Base-by-base conservation (phyloP, 441 rosid species). In the Omphalea diandra region DNA sequence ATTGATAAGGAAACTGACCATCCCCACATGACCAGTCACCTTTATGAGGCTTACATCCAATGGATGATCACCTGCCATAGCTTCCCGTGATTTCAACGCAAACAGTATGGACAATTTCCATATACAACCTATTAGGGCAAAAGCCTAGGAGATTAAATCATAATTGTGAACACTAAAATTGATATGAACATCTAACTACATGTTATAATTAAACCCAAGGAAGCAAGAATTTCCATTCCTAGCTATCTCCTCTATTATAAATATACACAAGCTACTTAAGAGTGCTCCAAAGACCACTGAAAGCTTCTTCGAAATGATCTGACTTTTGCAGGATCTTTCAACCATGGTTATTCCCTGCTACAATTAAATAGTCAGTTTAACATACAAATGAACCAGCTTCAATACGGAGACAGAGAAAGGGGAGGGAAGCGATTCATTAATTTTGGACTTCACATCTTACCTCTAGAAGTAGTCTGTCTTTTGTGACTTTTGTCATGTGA, bases 401-500 rank as follows among this genome's bases (percentile, higher is more conserved):
- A n/a, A n/a, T n/a, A n/a, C n/a, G n/a, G n/a, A n/a, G n/a, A n/a
- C 49, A 32, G 7, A 32, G 4, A 17, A 27, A 7, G n/a, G 15
- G 8, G 1, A 7, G 15, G 29, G n/a, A 33, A 56, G 14, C 12
- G 7, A 18, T 35, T 47, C 9, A 12, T 7, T n/a, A 68, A 29
- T 52, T 5, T 7, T 40, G 33, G 49, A 72, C 38, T 31, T 74
- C 14, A 65, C 11, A 50, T 56, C 77, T 79, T 69, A 93, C 97
- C 97, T 86, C 86, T 50, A 36, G 80, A 63, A n/a, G 71, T 76
- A 74, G 71, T 83, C 83, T 79, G 86, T 79, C 72, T 85, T 83
- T 77, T 94, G 66, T 83, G 88, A 72, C 86, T 82, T 84, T 68
- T 96, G 70, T 86, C 94, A 73, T 87, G 90, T 9, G 84, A 85